Evolutionary conservation across 176 grass and related monocot species (phyloP), one percentile per base, ranked within the genome.

Genomic region (Phoenix dactylifera): DNA sequence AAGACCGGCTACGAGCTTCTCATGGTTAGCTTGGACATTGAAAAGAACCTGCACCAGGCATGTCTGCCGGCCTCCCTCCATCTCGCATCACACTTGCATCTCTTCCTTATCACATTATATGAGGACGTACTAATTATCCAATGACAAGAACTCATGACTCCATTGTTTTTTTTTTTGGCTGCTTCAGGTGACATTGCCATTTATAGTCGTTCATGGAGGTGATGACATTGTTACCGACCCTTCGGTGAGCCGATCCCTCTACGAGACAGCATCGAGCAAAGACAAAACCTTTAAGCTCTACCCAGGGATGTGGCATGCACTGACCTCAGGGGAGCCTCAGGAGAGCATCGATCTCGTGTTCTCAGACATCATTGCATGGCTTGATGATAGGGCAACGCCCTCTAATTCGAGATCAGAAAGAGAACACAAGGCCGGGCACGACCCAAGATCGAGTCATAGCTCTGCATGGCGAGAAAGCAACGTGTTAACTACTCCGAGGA

Each of bases 281-380:
- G 84, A 83, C 26, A 87, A 83, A 51, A 72, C 63, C 3, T 1
- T 87, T 7, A 83, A 87, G 49, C 24, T 79, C 12, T 87, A 83
- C 18, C 75, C 76, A 12, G 79, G 76, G 51, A 87, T 87, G 84
- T 87, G 79, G n/a, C 84, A 87, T 64, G 84, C 79, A 12, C 50
- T 87, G 60, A 87, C 75, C 5, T 87, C 84, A 1, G 79, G 74
- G 50, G 84, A 87, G 48, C 70, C 35, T 44, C 35, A 44, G 3
- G 35, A 44, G 35, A 87, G 71, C 58, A 87, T 87, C 14, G 71
- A 79, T 54, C 39, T 67, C 22, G 76, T 87, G 7, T 87, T 87
- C 73, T 28, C 57, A 1, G 84, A 87, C 19, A 83, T 87, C 75
- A 60, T 83, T 74, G 39, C 35, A 65, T 87, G 79, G 84, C 71